Evolutionary conservation across 1,139 yeast species (phyloP).

Genomic region (Wickerhamomyces sp.): DNA sequence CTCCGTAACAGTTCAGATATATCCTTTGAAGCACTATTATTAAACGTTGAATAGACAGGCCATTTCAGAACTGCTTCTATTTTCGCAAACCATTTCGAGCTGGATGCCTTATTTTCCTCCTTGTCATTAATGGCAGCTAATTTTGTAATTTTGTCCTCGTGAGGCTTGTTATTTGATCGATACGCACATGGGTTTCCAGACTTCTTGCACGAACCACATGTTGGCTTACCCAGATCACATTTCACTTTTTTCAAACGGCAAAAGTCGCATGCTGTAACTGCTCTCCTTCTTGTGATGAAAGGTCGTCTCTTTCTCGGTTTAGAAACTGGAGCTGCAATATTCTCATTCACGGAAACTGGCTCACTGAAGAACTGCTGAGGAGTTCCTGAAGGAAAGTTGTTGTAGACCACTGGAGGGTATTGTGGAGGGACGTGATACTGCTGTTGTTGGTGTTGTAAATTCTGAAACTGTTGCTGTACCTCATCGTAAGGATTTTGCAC

Average conservation of each 20-base stretch:
- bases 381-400: too few species aligned
- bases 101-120: slow-evolving; percentile 7
- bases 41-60: slow-evolving; percentile 25
- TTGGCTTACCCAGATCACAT: slow-evolving; percentile 43
- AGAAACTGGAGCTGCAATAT: background rate
- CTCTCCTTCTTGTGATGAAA: slow-evolving; percentile 30
- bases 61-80: slow-evolving; percentile 35
- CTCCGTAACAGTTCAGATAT: background rate
- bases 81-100: slow-evolving; percentile 39
- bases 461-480: too few species aligned
- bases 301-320: slow-evolving; percentile 3
- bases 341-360: background rate
- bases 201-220: slow-evolving; percentile 43
- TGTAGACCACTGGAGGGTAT: too few species aligned
- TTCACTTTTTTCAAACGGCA: slow-evolving; percentile 44
- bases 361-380: too few species aligned
- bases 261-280: slow-evolving; percentile 44
- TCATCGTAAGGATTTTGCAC: too few species aligned
- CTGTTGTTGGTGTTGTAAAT: too few species aligned
- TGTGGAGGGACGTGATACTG: too few species aligned
- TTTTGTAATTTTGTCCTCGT: slow-evolving; percentile 5
- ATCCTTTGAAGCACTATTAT: slow-evolving; percentile 2
- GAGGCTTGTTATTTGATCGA: slow-evolving; percentile 6
- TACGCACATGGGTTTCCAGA: slow-evolving; percentile 14
- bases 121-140: slow-evolving; percentile 7